Base-by-base conservation (phyloP, 208 protist genomes). In the Wallacemonas sp. region DNA sequence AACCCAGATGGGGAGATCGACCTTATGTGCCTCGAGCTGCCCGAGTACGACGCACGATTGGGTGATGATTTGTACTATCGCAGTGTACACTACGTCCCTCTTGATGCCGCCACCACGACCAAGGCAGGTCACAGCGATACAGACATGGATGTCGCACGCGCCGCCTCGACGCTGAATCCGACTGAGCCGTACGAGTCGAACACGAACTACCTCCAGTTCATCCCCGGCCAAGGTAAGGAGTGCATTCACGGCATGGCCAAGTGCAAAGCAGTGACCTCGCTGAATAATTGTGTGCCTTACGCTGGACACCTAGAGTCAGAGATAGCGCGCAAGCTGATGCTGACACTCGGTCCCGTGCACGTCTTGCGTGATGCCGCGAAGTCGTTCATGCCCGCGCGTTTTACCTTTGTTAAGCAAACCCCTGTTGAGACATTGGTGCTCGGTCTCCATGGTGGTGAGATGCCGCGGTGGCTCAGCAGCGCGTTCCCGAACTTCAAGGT, bases 191-290 rank as follows among this genome's bases (percentile, higher is more conserved):
- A 41, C 54, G 56, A 47, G n/a, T 45, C 51, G 15, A 58, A 76
- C 15, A 65, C 68, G 31, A 55, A 84, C 59, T 90, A 91, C 71
- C 69, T 90, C 27, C 72, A 80, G 19, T 87, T 84, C 61, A 90
- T 93, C 78, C 82, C 86, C 1, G 79, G 75, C 15, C 58, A 79
- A 30, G 87, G 85, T 19, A 59, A 79, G 28, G 79, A 87, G 42
- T 59, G 90, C 28, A 77, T 94, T 27, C 88, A 96, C 55, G 91
- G 91, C 39, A 88, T 94, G 72, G 71, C 80, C 38, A 96, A 96
- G 72, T 96, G 91, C 70, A 89, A 79, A 54, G 76, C 55, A 17
- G 54, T 96, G 12, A 86, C 84, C 9, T 62, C 82, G 30, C 66
- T 82, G 27, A 96, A 94, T 71, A 93, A 93, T 75, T 96, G 91